Conservation (phyloP, 495 filamentous ascomycete species). For the Penicillium roqueforti region DNA sequence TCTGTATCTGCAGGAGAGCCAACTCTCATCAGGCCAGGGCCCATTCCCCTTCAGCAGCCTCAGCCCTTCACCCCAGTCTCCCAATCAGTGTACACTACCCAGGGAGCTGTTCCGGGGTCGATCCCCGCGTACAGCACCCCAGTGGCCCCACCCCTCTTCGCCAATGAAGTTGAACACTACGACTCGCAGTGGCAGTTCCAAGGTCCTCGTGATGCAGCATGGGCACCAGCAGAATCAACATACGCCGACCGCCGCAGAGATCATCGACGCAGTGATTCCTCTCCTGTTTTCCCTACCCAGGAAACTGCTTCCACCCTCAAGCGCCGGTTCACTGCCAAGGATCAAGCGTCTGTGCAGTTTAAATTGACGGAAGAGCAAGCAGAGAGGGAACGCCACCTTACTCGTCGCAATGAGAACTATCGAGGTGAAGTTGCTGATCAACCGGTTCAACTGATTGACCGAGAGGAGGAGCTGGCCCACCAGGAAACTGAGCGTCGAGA, state of each 20-base stretch:
- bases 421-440: constrained; percentile 11
- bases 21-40: constrained; percentile 44
- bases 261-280: constrained; percentile 33
- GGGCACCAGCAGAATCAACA: constrained; percentile 5
- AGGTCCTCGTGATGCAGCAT: constrained; percentile 20
- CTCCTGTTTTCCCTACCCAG: constrained; percentile 30
- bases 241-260: constrained; percentile 9
- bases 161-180: constrained; percentile 24
- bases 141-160: constrained; percentile 31
- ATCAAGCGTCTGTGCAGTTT: constrained; percentile 47
- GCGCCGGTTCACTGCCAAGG: constrained; percentile 38
- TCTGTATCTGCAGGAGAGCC: constrained; percentile 41
- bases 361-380: constrained; percentile 47
- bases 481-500: constrained; percentile 17
- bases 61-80: constrained; percentile 55
- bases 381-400: constrained; percentile 39
- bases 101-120: constrained; percentile 28
- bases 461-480: constrained; percentile 8
- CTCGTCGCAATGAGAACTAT: constrained; percentile 27
- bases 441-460: constrained; percentile 32
- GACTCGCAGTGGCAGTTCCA: constrained; percentile 20
- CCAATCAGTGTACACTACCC: constrained; percentile 48
- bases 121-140: constrained; percentile 35
- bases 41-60: constrained; percentile 55
- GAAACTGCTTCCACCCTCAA: constrained; percentile 26